Base-by-base conservation (phyloP, 2,329 filamentous ascomycete genomes). In the Cercospora canescens region DNA sequence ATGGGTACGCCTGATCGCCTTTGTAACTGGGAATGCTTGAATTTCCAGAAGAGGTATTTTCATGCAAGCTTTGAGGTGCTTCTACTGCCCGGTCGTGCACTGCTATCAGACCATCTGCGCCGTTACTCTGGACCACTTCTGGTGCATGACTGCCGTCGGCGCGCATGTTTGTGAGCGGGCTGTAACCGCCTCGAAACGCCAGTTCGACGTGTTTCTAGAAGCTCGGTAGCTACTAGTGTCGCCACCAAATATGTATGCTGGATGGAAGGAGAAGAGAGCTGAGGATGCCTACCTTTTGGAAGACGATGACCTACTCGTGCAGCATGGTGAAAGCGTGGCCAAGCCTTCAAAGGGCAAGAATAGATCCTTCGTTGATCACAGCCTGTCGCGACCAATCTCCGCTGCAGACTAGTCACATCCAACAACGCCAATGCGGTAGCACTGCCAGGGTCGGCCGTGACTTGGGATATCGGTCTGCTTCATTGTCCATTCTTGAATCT, bases 91-190 rank as follows among this genome's bases (percentile, higher is more conserved):
- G 14, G 16, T 64, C 48, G 11, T 39, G 45, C 14, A 45, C 28
- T 41, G 56, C 41, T 39, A 64, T 64, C 56, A 64, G 26, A 8
- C 57, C 62, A 45, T 64, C 62, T 2, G 56, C 56, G 12, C 62
- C 62, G 30, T 30, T 64, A 8, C 62, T 45, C 8, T 60, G 55
- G 2, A 64, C 57, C 26, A 64, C 62, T 34, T 60, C 62, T 35
- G 62, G 62, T 11, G 56, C 62, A 18, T 60, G 39, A 7, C 41
- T 30, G 28, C 28, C 41, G 30, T 61, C 59, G 24, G 28, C n/a
- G 28, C 26, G 39, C 59, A 52, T 52, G 26, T 60, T 32, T 45
- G 28, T 34, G 18, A 60, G 57, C 35, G 28, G 57, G 37, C 37
- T 60, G n/a, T 60, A 60, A 3, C 57, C 57, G 26, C 57, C 57